Evolutionary conservation across 2,329 filamentous ascomycete genomes (phyloP), one percentile per base, ranked within the genome.

Genomic region (Botrytis fabae): DNA sequence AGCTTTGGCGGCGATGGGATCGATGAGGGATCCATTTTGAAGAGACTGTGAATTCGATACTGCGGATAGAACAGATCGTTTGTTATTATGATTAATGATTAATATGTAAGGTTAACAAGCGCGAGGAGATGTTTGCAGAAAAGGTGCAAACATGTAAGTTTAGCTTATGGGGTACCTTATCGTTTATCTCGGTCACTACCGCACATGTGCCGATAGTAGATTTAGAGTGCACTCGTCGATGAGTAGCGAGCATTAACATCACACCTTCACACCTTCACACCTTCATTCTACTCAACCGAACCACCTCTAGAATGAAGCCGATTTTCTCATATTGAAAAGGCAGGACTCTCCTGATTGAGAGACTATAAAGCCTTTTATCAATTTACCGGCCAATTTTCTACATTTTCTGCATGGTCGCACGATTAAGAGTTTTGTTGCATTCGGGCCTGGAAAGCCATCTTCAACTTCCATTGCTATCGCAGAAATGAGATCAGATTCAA

Each of bases 161-260:
- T 60, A 40, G 64, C 32, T 68, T 22, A 38, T 66, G 46, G 32
- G 28, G 28, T 66, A 40, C 25, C 64, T 66, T 66, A 38, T 66
- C 64, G 64, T 46, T 51, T 54, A 66, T 54, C 46, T 66, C 64
- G 22, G 32, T 51, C 35, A 51, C 51, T 65, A 12, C 22, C 38
- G 61, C 48, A 16, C 28, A 48, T 35, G 28, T 32, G 10, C 42
- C 20, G 42, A 8, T 8, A 22, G 63, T 22, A 35, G 20, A 35
- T 48, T 48, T 25, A 8, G 12, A 61, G 35, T 14, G 59, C 38
- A 40, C 12, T 28, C 14, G 14, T 54, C 51, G n/a, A 57, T 40
- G 40, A 40, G 60, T 35, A 40, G 60, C 60, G 35, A 62, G 60
- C 25, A 63, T 42, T 16, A 42, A 28, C 25, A 62, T 42, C 12